These are phyloP conservation scores for Tolypocladium album DNA, from an alignment of 2,329 filamentous ascomycete species.

Conservation along the genomic window DNA sequence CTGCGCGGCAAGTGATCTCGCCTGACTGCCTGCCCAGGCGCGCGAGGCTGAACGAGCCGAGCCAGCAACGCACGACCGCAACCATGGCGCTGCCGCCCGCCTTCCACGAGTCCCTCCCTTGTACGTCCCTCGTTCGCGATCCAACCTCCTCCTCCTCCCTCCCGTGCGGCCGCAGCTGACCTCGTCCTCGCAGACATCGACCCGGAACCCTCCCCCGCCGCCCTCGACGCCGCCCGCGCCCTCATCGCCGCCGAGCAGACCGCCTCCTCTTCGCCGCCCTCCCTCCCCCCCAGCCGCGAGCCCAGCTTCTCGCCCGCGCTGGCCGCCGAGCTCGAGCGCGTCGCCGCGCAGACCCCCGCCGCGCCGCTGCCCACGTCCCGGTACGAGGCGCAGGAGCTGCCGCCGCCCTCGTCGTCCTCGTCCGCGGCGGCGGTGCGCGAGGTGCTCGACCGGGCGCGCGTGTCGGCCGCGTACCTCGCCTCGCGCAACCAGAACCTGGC, in stretches of 20 bases:
- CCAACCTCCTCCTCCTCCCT: too few species aligned
- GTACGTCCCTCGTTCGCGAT: constrained; percentile 32
- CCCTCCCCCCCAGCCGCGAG: constrained; percentile 35
- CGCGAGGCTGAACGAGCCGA: neutral
- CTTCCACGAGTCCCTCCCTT: constrained; percentile 70
- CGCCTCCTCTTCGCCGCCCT: constrained; percentile 23
- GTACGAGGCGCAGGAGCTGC: constrained; percentile 65
- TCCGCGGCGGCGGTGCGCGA: constrained; percentile 39
- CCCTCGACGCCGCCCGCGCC: constrained; percentile 55
- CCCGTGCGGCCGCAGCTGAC: constrained; percentile 9
- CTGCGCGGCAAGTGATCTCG: neutral
- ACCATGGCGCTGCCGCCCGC: constrained; percentile 20
- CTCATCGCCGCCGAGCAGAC: constrained; percentile 58
- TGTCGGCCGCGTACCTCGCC: constrained; percentile 39
- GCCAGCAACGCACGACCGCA: neutral
- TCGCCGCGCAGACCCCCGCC: constrained; percentile 35
- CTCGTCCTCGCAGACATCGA: constrained; percentile 62
- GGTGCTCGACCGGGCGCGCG: constrained; percentile 45
- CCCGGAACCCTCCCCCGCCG: constrained; percentile 49
- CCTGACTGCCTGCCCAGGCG: neutral
- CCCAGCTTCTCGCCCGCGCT: constrained; percentile 57
- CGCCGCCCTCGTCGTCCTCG: constrained; percentile 13
- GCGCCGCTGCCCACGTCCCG: constrained; percentile 60
- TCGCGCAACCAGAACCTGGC: constrained; percentile 46
- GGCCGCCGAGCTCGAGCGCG: constrained; percentile 55